phyloP scores from a whole-genome alignment of 768 basidiomycete genomes.

The Lactifluus volemus region DNA sequence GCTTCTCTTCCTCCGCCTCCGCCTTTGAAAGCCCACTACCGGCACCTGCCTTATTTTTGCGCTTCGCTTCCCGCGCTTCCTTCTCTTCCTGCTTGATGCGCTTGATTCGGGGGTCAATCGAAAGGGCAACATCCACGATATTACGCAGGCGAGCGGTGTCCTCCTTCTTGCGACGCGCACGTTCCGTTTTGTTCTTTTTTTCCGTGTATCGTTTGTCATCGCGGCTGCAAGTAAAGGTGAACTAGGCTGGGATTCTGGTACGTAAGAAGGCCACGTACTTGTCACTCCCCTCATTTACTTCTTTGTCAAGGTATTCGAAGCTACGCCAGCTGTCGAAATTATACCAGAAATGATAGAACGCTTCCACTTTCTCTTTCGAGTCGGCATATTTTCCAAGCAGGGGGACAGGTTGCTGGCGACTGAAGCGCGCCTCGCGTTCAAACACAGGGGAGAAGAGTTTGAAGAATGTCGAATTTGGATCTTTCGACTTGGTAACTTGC shows the following conservation, averaged over 20 bases:
- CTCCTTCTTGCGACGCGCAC: slow-evolving; percentile 93
- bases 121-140: slow-evolving; percentile 79
- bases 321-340: slow-evolving; percentile 98
- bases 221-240: slow-evolving; percentile 43
- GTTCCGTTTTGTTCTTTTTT: slow-evolving; percentile 99
- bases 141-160: slow-evolving; percentile 84
- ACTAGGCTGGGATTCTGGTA: not conserved
- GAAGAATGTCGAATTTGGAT: slow-evolving; percentile 61
- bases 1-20: slow-evolving; percentile 48
- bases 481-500: slow-evolving; percentile 42
- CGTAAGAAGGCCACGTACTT: slow-evolving; percentile 42
- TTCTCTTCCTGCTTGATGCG: slow-evolving; percentile 96
- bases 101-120: slow-evolving; percentile 90
- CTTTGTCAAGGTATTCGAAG: slow-evolving; percentile 98
- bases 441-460: slow-evolving; percentile 71
- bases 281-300: slow-evolving; percentile 95
- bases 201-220: slow-evolving; percentile 99
- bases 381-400: slow-evolving; percentile 62
- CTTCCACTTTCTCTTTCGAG: slow-evolving; percentile 75
- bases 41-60: slow-evolving; percentile 43
- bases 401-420: slow-evolving; percentile 75
- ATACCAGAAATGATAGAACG: slow-evolving; percentile 99
- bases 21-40: slow-evolving; percentile 41
- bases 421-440: slow-evolving; percentile 89
- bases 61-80: slow-evolving; percentile 87